Base-by-base conservation (phyloP, 306 rosid species). In the Cicer yamashitae region DNA sequence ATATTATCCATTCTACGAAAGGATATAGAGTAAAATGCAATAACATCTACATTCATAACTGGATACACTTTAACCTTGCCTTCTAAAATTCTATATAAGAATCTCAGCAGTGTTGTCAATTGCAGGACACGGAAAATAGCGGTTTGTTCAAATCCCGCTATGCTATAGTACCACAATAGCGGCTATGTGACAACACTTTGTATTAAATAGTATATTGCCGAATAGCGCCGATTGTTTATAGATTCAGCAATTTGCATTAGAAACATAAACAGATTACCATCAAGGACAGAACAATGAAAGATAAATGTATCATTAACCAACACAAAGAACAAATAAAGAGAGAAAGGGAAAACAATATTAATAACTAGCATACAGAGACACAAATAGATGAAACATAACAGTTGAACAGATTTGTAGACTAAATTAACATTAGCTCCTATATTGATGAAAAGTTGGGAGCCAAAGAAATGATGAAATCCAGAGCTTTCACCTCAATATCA, bases 271-370 rank as follows among this genome's bases (percentile, higher is more conserved):
- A 47, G 50, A 57, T 4, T 46, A 73, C 37, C 46, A 8, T 7
- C 58, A 68, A 52, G 56, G 48, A 74, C 20, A 50, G 20, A 69
- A 60, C 8, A 43, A 58, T 3, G 30, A 10, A 51, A 77, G 43
- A 20, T 34, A 48, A 52, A 51, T 20, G 54, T 58, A 72, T 11
- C 54, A 18, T n/a, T 67, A 15, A 51, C 14, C 43, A 66, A 37
- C 79, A 73, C 15, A 46, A 18, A 1, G 53, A 46, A 56, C 64
- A 8, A 30, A 45, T 14, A 11, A 53, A 15, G 8, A 43, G 34
- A 43, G 50, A 59, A 73, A 30, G 22, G 58, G 34, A 20, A 17
- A 22, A 63, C 9, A 25, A 14, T 22, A 14, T 71, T 71, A 67
- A 56, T 51, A 54, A 7, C 34, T 50, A 61, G 58, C 40, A 71